Evolutionary conservation across 148 eudicot species (phyloP), one percentile per base, ranked within the genome.

Genomic region (Vaccinium vitisidaea): DNA sequence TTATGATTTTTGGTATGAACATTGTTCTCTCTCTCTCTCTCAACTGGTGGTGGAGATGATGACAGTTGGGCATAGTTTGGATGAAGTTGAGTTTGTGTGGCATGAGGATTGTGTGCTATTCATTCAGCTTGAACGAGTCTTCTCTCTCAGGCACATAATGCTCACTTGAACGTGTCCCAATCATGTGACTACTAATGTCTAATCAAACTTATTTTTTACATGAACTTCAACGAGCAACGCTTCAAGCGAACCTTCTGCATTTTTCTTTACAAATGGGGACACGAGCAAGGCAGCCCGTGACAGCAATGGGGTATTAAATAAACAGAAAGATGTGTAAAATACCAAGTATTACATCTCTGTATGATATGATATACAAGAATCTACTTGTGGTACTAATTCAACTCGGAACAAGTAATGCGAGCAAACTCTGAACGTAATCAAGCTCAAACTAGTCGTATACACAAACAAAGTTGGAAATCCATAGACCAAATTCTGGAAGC

Each of bases 401-500:
- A 53, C 61, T 13, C 19, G 2, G 15, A 13, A 30, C 18, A 56
- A 56, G 52, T 1, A 6, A 54, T 13, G 50, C 73, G 48, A 79
- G 79, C 39, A 67, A 70, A 30, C 23, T 36, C 39, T 36, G 39
- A 36, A 36, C 39, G 39, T 27, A 70, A 13, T 27, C 74, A 69
- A 49, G 63, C 70, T 54, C 61, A 87, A 52, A 43, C 76, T 74
- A 83, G 61, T 55, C 52, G 75, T 67, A 65, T 75, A 80, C 56
- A 32, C 8, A 49, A 14, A 30, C 74, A n/a, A n/a, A 79, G 21
- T 19, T 49, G 25, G 53, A 65, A 65, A 65, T 15, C n/a, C 50
- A 5, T 23, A 3, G 10, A 59, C 18, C 69, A 61, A 63, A 56
- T 61, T 59, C 48, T 39, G 73, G 74, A 59, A 59, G 43, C 12